phyloP scores from a whole-genome alignment of 2,329 filamentous ascomycete species.

The Myriosclerotinia duriaeana region DNA sequence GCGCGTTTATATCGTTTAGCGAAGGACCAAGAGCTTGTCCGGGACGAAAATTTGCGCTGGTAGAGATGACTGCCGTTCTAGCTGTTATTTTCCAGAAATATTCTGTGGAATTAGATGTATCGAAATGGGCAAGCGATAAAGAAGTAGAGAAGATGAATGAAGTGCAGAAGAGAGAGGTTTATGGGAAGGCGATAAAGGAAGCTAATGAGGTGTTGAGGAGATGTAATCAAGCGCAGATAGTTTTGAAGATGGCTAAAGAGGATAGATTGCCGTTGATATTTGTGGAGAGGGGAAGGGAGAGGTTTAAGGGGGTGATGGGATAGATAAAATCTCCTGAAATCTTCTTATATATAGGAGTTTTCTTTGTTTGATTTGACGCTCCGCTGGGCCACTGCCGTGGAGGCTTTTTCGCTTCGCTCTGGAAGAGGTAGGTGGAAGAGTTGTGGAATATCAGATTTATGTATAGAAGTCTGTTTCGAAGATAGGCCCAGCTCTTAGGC shows the following conservation, averaged over 20 bases:
- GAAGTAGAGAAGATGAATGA: slow-evolving; percentile 32
- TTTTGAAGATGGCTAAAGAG: slow-evolving; percentile 32
- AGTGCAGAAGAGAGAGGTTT: slow-evolving; percentile 31
- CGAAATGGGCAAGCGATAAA: slow-evolving; percentile 36
- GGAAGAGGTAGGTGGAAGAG: not conserved
- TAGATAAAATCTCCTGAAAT: too few relatives aligned
- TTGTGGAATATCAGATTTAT: too few relatives aligned
- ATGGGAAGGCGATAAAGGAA: slow-evolving; percentile 30
- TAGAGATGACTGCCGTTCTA: slow-evolving; percentile 41
- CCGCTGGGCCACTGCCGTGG: too few relatives aligned
- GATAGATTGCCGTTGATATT: slow-evolving; percentile 34
- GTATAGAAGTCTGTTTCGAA: too few relatives aligned
- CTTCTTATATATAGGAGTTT: not conserved
- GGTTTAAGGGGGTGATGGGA: slow-evolving; percentile 26
- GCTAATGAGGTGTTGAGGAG: slow-evolving; percentile 29
- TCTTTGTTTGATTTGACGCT: too few relatives aligned
- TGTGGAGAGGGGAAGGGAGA: slow-evolving; percentile 35
- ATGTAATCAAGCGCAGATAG: slow-evolving; percentile 31
- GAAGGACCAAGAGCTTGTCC: slow-evolving; percentile 44
- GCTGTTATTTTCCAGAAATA: slow-evolving; percentile 35
- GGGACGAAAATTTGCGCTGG: slow-evolving; percentile 42
- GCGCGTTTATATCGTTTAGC: slow-evolving; percentile 40
- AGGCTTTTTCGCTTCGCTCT: not conserved
- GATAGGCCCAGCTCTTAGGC: too few relatives aligned
- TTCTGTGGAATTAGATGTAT: slow-evolving; percentile 38